Evolutionary conservation across 1,284 basidiomycete genomes (phyloP), one percentile per base, ranked within the genome.

Genomic region (Ceratobasidium sp.): DNA sequence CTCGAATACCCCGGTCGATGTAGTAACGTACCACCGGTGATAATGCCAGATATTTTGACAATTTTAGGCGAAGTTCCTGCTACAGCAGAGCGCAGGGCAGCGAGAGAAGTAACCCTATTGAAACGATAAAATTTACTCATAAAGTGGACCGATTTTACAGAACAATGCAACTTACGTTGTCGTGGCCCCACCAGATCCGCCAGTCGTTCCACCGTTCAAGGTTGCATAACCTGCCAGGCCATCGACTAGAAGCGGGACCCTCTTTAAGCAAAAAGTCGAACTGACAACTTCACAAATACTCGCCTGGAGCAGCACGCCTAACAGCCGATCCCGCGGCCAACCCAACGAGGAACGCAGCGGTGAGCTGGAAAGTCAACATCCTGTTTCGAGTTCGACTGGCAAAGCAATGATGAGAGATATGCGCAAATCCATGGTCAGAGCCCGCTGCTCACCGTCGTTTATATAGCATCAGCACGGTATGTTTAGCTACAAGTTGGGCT

Each of bases 11-110:
- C 4, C 19, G 32, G 15, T 2, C 29, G 5, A 34, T 51, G 1
- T 43, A 46, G 25, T 4, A 29, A 68, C 64, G 25, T 22, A 69
- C 74, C 74, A 25, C 64, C 74, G 15, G 57, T 64, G 52, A 78
- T 78, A n/a, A 78, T 76, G 19, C 57, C 61, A 22, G 66, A 76
- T 40, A 78, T 62, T n/a, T 75, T 74, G 17, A 78, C 77, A 25
- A 78, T 78, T 59, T 79, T 79, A 3, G 76, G 40, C 0, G 74
- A 32, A n/a, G 52, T 76, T 25, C 78, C 77, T 0, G 68, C 19
- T 37, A 77, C 77, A 19, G 77, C 77, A 8, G 74, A 17, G 29
- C 77, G 73, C 61, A 79, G 78, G 32, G 77, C 76, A 13, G 78
- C 54, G 44, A 79, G 73, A n/a, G 46, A 73, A 17, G 71, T 76